A percentile compares a stretch with the other conserved stretches of the same genome.
These are phyloP conservation scores for Euphorbia celastroides DNA, from an alignment of 441 rosid genomes.

Conservation along the genomic window DNA sequence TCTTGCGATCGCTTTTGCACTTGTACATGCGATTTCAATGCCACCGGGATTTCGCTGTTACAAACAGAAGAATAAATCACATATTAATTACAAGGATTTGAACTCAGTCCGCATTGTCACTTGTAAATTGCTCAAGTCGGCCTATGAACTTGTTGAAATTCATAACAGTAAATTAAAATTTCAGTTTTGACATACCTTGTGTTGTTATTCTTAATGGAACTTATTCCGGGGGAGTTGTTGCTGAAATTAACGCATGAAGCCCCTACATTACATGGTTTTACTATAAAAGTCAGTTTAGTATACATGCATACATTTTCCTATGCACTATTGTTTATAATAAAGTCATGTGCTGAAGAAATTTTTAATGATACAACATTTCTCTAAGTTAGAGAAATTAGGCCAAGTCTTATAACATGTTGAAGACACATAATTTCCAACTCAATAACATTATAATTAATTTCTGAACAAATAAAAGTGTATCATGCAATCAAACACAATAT, in stretches of 20 bases:
- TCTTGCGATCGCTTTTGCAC: slow-evolving; percentile 55
- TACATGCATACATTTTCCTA: not conserved
- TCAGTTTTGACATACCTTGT: slow-evolving; percentile 30
- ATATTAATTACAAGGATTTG: not conserved
- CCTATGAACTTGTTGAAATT: not conserved
- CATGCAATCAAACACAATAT: too few species aligned
- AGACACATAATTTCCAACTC: too few species aligned
- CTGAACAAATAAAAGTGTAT: too few species aligned
- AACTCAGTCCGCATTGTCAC: too few species aligned
- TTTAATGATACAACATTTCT: too few species aligned
- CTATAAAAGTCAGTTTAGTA: not conserved
- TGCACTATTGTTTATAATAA: not conserved
- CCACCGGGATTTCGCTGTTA: slow-evolving; percentile 43
- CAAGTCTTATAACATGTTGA: too few species aligned
- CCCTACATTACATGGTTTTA: slow-evolving; percentile 26
- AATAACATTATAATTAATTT: too few species aligned
- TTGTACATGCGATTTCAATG: slow-evolving; percentile 48
- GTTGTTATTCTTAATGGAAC: slow-evolving; percentile 26
- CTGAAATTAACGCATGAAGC: slow-evolving; percentile 47
- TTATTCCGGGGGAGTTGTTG: slow-evolving; percentile 30
- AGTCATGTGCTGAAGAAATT: not conserved
- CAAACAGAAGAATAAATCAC: not conserved
- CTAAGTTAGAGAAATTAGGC: too few species aligned
- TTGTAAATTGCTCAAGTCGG: too few species aligned
- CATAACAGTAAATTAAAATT: not conserved